Percentiles rank a stretch among this genome's conserved stretches.
Conservation (phyloP, 177 flowering plant genomes). For the Vitis hybrid region DNA sequence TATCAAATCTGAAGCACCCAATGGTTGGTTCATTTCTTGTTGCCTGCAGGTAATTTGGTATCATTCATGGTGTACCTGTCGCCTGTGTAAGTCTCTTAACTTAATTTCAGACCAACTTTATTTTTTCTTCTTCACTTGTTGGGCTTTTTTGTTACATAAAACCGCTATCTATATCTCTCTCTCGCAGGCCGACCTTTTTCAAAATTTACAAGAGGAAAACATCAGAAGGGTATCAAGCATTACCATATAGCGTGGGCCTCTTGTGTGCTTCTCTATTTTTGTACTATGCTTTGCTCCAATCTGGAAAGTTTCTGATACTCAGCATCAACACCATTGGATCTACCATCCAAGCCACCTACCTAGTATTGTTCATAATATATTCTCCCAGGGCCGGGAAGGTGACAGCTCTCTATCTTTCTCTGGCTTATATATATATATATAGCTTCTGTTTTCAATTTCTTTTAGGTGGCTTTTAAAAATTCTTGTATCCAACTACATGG, state of each 20-base stretch:
- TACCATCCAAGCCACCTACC: constrained; percentile 28
- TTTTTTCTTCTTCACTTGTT: constrained; percentile 1
- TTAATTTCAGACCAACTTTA: no score
- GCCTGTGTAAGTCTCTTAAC: constrained; percentile 27
- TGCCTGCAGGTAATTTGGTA: constrained; percentile 8
- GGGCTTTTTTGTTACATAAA: no score
- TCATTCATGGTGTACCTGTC: constrained; percentile 17
- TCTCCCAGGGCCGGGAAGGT: constrained; percentile 33
- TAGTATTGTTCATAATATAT: constrained; percentile 27
- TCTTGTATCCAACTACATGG: no score
- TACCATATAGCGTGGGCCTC: constrained; percentile 38
- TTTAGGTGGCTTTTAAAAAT: no score
- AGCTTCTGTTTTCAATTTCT: no score
- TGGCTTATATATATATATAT: no score
- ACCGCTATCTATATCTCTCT: not conserved
- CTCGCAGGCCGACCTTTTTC: constrained; percentile 36
- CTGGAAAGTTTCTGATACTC: constrained; percentile 28
- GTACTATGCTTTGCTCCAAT: constrained; percentile 37
- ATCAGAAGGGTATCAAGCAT: constrained; percentile 39
- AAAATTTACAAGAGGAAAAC: constrained; percentile 38
- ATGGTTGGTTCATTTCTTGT: not conserved
- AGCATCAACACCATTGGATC: constrained; percentile 38
- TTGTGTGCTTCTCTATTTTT: constrained; percentile 37
- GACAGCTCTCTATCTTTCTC: not conserved
- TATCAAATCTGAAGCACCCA: no score